phyloP scores from a whole-genome alignment of 2,329 filamentous ascomycete genomes.

The Aspergillus sp. region DNA sequence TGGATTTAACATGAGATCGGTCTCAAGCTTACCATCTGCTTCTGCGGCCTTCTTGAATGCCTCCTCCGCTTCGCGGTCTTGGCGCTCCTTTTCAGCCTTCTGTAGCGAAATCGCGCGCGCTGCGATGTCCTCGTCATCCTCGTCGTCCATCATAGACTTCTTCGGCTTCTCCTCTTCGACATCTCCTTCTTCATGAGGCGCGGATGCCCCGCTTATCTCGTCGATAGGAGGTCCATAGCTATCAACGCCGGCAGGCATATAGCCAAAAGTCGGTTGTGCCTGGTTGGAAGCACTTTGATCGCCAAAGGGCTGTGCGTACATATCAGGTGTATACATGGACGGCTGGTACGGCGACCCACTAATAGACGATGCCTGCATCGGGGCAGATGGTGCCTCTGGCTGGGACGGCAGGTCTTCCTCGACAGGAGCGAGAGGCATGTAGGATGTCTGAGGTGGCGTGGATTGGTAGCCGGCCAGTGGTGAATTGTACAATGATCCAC shows the following conservation, averaged over 20 bases:
- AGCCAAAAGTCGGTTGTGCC: slow-evolving; percentile 23
- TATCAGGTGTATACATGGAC: slow-evolving; percentile 5
- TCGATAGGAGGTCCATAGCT: slow-evolving; percentile 33
- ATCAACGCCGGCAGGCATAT: slow-evolving; percentile 23
- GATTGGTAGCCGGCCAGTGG: slow-evolving; percentile 28
- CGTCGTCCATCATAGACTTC: slow-evolving; percentile 73
- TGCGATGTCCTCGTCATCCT: slow-evolving; percentile 60
- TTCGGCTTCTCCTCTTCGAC: slow-evolving; percentile 57
- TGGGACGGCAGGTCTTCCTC: slow-evolving; percentile 28
- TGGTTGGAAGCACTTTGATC: slow-evolving; percentile 13
- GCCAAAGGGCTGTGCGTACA: slow-evolving; percentile 16
- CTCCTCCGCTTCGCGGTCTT: slow-evolving; percentile 73
- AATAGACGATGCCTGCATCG: slow-evolving; percentile 16
- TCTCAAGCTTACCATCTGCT: slow-evolving; percentile 46
- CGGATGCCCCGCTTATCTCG: slow-evolving; percentile 23
- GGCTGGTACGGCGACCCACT: slow-evolving; percentile 24
- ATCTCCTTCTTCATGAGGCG: slow-evolving; percentile 44
- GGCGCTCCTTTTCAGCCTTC: slow-evolving; percentile 56
- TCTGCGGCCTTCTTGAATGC: slow-evolving; percentile 77
- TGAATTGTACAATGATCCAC: slow-evolving; percentile 23
- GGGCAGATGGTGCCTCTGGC: slow-evolving; percentile 10
- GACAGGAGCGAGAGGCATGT: slow-evolving; percentile 34
- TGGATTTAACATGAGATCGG: background rate
- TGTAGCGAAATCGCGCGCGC: slow-evolving; percentile 45
- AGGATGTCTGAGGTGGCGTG: slow-evolving; percentile 30